Evolutionary conservation across 192 early-diverging fungal species (phyloP).

Genomic region (Rhizoclosmatium globosum): DNA sequence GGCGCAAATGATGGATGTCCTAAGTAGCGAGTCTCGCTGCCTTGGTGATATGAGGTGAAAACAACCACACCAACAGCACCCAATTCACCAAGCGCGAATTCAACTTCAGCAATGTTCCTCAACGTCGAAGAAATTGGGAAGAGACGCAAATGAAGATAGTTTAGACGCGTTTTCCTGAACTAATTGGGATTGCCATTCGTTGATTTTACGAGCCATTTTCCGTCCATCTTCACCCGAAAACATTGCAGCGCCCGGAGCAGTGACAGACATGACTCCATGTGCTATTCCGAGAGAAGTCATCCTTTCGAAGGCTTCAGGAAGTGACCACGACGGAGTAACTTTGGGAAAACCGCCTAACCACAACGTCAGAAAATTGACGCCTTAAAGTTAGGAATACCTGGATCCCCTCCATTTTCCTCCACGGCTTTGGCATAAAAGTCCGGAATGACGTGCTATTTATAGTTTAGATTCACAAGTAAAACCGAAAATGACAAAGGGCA

Average conservation of each 20-base stretch:
- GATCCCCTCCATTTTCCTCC: not conserved
- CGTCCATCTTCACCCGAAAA: not conserved
- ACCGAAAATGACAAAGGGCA: not conserved
- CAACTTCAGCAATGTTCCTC: not conserved
- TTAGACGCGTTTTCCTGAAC: not conserved
- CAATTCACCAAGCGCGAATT: not conserved
- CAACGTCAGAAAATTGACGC: too few species aligned
- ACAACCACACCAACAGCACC: not conserved
- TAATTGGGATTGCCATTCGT: not conserved
- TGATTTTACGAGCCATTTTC: slow-evolving; percentile 1
- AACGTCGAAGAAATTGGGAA: not conserved
- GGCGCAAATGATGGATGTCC: slow-evolving; percentile 2
- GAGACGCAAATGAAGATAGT: not conserved
- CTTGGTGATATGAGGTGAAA: not conserved
- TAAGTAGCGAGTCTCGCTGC: not conserved
- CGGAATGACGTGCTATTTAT: not conserved
- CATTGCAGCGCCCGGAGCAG: not conserved
- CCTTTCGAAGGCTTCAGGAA: not conserved
- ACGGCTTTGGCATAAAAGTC: not conserved
- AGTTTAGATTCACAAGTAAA: not conserved
- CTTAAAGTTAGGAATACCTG: not conserved
- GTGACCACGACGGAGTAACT: not conserved
- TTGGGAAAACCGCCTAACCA: not conserved
- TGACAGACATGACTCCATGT: slow-evolving; percentile 3
- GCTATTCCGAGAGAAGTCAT: not conserved